Conservation (phyloP, 345 rosid species). For the Rhizophora apiculata region DNA sequence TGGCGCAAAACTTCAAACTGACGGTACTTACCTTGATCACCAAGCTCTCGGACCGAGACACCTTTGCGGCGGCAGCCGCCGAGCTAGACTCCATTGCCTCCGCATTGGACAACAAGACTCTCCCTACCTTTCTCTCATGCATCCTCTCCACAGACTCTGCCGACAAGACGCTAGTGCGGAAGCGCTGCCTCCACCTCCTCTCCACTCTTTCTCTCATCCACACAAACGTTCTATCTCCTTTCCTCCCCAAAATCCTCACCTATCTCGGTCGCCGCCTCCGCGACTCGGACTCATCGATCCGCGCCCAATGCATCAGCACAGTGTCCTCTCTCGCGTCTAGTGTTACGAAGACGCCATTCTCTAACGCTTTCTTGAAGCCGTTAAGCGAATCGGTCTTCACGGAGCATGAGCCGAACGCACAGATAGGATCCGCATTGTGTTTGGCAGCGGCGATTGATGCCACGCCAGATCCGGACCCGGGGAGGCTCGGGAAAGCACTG, state of each 20-base stretch:
- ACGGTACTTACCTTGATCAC: conserved; percentile 49
- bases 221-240: conserved; percentile 53
- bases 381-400: conserved; percentile 77
- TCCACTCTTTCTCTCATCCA: conserved; percentile 52
- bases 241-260: conserved; percentile 62
- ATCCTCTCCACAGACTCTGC: conserved; percentile 66
- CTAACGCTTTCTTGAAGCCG: conserved; percentile 60
- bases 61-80: conserved; percentile 57
- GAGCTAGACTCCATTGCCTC: conserved; percentile 72
- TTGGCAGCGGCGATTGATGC: conserved; percentile 78
- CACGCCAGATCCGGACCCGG: conserved; percentile 67
- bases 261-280: conserved; percentile 69
- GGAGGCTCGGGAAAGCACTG: conserved; percentile 38
- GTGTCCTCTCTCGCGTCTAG: conserved; percentile 59
- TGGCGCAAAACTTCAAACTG: conserved; percentile 57
- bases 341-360: conserved; percentile 51
- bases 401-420: conserved; percentile 76
- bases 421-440: conserved; percentile 80
- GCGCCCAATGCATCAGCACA: conserved; percentile 65
- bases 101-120: conserved; percentile 49
- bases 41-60: conserved; percentile 87
- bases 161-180: conserved; percentile 69
- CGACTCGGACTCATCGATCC: conserved; percentile 70
- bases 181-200: conserved; percentile 66
- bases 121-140: conserved; percentile 63